A percentile compares a stretch with the other conserved stretches of the same genome.
phyloP scores from a whole-genome alignment of 2,329 filamentous ascomycete species.

The Cladosporium sp. region DNA sequence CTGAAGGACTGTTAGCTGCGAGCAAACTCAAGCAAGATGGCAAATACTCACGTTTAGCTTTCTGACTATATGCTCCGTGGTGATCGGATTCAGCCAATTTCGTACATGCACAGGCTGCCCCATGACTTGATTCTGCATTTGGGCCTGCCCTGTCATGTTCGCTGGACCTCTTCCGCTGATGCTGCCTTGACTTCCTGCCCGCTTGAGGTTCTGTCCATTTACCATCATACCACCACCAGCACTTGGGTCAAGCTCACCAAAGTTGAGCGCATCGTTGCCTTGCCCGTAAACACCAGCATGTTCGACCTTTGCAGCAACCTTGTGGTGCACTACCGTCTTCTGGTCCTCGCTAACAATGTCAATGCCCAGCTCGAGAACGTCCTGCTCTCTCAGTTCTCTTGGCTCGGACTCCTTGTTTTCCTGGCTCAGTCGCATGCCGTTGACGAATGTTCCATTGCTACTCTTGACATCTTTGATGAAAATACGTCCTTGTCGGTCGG shows the following conservation, averaged over 20 bases:
- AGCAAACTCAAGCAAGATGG: neutral
- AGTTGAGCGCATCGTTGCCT: constrained; percentile 76
- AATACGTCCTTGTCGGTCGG: constrained; percentile 69
- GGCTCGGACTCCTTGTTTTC: constrained; percentile 97
- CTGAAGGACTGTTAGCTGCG: constrained; percentile 42
- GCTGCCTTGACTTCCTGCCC: constrained; percentile 47
- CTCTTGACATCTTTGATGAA: constrained; percentile 98
- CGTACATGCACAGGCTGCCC: constrained; percentile 71
- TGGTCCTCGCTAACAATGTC: constrained; percentile 99
- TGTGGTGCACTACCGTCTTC: constrained; percentile 97
- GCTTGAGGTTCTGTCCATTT: constrained; percentile 61
- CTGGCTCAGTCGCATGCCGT: constrained; percentile 80
- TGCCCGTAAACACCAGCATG: constrained; percentile 80
- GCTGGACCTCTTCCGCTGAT: constrained; percentile 58
- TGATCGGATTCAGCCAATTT: constrained; percentile 83
- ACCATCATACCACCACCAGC: constrained; percentile 66
- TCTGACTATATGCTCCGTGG: constrained; percentile 92
- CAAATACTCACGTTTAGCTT: constrained; percentile 64
- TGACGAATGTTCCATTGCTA: constrained; percentile 97
- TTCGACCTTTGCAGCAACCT: constrained; percentile 94
- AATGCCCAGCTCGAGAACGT: constrained; percentile 91
- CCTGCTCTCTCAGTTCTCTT: constrained; percentile 84
- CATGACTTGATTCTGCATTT: constrained; percentile 53
- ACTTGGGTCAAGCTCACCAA: constrained; percentile 80
- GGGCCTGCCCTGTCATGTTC: constrained; percentile 51